These are phyloP conservation scores for Nepenthes gracilis DNA, from an alignment of 148 eudicot species.

Conservation along the genomic window DNA sequence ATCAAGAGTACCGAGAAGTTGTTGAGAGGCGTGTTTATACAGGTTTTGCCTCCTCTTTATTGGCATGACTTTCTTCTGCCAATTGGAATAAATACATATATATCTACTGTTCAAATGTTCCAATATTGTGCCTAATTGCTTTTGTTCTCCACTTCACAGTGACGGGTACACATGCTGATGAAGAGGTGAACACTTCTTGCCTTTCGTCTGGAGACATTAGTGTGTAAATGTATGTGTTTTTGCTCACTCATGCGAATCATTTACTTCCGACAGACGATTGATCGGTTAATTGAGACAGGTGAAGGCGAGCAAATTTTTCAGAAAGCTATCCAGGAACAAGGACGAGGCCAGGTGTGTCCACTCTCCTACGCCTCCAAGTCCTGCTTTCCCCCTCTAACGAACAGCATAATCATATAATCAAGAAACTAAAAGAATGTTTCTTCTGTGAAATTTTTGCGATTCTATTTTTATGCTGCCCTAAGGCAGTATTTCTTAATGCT, in stretches of 20 bases:
- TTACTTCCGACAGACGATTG: conserved; percentile 55
- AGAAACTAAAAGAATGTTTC: too few species aligned
- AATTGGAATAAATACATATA: neutral
- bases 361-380: neutral
- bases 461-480: too few species aligned
- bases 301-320: conserved; percentile 94
- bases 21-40: conserved; percentile 95
- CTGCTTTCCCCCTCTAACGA: neutral
- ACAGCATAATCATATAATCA: neutral
- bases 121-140: neutral
- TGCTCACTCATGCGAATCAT: conserved; percentile 3
- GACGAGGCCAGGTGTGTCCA: conserved; percentile 79
- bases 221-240: conserved; percentile 8
- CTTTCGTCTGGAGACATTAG: neutral
- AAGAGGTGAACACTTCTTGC: conserved; percentile 52
- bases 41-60: conserved; percentile 30
- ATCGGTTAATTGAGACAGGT: conserved; percentile 84
- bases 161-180: conserved; percentile 84
- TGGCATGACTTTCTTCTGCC: neutral
- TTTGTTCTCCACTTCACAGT: conserved; percentile 38
- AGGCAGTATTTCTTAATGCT: too few species aligned
- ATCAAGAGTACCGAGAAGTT: conserved; percentile 89
- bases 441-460: too few species aligned
- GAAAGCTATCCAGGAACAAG: conserved; percentile 93
- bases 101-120: neutral